These are phyloP conservation scores for Fusarium circinatum DNA, from an alignment of 2,329 filamentous ascomycete genomes.

Conservation along the genomic window DNA sequence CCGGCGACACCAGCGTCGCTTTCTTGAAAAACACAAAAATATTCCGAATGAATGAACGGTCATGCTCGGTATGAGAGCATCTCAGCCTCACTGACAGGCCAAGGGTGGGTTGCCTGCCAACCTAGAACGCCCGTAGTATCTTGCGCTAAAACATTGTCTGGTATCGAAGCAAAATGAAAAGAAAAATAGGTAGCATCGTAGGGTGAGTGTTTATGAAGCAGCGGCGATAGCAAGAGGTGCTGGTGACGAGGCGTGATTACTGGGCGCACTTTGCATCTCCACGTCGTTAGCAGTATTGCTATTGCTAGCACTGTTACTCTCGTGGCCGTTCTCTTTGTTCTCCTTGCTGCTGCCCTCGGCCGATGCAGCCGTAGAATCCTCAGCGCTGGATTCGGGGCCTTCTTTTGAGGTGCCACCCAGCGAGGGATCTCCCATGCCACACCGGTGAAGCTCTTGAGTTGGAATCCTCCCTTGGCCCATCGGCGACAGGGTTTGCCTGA, in stretches of 20 bases:
- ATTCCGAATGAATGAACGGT: slow-evolving; percentile 21
- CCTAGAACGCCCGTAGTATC: slow-evolving; percentile 28
- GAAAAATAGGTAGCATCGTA: background rate
- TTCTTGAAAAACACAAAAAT: background rate
- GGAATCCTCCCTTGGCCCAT: slow-evolving; percentile 86
- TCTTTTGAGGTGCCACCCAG: slow-evolving; percentile 80
- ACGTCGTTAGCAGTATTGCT: slow-evolving; percentile 58
- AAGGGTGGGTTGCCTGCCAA: slow-evolving; percentile 27
- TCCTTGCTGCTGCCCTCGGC: slow-evolving; percentile 69
- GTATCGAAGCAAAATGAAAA: slow-evolving; percentile 6
- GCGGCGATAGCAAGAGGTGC: slow-evolving; percentile 60
- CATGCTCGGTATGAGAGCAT: slow-evolving; percentile 21
- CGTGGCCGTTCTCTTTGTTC: slow-evolving; percentile 68
- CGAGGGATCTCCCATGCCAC: slow-evolving; percentile 82
- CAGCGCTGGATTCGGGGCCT: slow-evolving; percentile 57
- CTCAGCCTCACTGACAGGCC: slow-evolving; percentile 5
- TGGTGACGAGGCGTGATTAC: slow-evolving; percentile 63
- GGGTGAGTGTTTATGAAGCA: slow-evolving; percentile 48
- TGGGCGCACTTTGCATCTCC: slow-evolving; percentile 64
- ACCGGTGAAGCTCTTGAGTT: slow-evolving; percentile 92
- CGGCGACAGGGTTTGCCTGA: slow-evolving; percentile 91
- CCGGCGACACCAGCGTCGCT: slow-evolving; percentile 45
- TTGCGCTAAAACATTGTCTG: slow-evolving; percentile 25
- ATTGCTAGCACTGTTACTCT: slow-evolving; percentile 59
- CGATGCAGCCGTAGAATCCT: slow-evolving; percentile 59